These are phyloP conservation scores for Clathrus columnatus DNA, from an alignment of 768 basidiomycete genomes.

Conservation along the genomic window DNA sequence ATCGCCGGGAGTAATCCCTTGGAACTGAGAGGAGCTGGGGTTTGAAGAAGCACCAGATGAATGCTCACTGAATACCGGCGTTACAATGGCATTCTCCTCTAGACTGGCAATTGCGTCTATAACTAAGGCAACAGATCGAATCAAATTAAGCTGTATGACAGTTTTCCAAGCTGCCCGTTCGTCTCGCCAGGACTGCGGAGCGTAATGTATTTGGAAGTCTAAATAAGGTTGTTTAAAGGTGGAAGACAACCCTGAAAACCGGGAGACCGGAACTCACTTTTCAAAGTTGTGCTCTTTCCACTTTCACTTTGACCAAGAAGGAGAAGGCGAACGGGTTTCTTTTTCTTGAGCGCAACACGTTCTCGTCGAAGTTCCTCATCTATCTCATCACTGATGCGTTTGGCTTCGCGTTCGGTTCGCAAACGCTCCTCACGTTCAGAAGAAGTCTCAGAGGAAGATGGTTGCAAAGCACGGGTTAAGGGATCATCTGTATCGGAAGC, in stretches of 20 bases:
- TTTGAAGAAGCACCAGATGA: slow-evolving; percentile 17
- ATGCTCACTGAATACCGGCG: slow-evolving; percentile 18
- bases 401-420: slow-evolving; percentile 40
- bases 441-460: slow-evolving; percentile 43
- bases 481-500: slow-evolving; percentile 40
- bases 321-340: slow-evolving; percentile 38
- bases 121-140: slow-evolving; percentile 42
- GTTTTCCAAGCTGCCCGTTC: slow-evolving; percentile 56
- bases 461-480: slow-evolving; percentile 48
- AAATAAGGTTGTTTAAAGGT: neutral
- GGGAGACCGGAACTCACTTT: slow-evolving; percentile 24
- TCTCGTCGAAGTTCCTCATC: slow-evolving; percentile 43
- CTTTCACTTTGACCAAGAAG: slow-evolving; percentile 64
- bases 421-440: slow-evolving; percentile 33
- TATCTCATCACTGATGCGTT: slow-evolving; percentile 43
- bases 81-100: slow-evolving; percentile 11
- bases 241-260: neutral
- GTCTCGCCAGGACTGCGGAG: slow-evolving; percentile 47
- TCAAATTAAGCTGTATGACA: slow-evolving; percentile 60
- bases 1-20: neutral
- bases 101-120: slow-evolving; percentile 31
- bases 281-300: slow-evolving; percentile 58
- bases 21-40: slow-evolving; percentile 13
- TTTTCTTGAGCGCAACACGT: slow-evolving; percentile 32
- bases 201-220: slow-evolving; percentile 51